A percentile compares a stretch with the other conserved stretches of the same genome.
Evolutionary conservation across 345 rosid genomes (phyloP).

Genomic region (Eucalyptus grandis): DNA sequence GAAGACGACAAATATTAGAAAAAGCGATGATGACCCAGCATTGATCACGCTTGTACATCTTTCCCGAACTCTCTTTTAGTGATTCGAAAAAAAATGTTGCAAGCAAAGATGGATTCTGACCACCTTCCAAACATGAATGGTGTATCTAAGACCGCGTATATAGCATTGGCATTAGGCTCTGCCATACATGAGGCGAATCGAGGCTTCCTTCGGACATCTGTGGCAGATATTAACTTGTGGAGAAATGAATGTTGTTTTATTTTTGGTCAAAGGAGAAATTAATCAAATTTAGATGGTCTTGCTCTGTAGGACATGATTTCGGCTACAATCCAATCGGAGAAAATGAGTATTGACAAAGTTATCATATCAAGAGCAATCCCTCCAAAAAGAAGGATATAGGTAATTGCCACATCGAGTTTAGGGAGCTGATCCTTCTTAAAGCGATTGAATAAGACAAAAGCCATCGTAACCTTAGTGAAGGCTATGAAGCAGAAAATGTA

Average conservation of each 20-base stretch:
- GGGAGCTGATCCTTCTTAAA: too few species aligned
- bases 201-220: not conserved
- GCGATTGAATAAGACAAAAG: too few species aligned
- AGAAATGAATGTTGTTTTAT: too few species aligned
- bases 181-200: accelerated
- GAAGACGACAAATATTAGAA: too few species aligned
- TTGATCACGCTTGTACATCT: too few species aligned
- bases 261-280: too few species aligned
- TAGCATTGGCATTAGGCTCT: not conserved
- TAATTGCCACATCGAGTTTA: too few species aligned
- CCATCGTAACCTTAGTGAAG: too few species aligned
- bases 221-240: not conserved
- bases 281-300: not conserved
- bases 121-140: not conserved
- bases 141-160: accelerated
- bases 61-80: too few species aligned
- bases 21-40: too few species aligned
- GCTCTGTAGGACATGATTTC: not conserved
- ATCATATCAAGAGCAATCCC: not conserved
- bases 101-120: not conserved
- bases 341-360: accelerated
- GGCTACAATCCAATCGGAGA: not conserved
- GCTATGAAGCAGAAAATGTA: too few species aligned
- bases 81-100: not conserved
- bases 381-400: too few species aligned